Conservation (phyloP, 345 rosid genomes). For the Crucihimalaya himalaica region DNA sequence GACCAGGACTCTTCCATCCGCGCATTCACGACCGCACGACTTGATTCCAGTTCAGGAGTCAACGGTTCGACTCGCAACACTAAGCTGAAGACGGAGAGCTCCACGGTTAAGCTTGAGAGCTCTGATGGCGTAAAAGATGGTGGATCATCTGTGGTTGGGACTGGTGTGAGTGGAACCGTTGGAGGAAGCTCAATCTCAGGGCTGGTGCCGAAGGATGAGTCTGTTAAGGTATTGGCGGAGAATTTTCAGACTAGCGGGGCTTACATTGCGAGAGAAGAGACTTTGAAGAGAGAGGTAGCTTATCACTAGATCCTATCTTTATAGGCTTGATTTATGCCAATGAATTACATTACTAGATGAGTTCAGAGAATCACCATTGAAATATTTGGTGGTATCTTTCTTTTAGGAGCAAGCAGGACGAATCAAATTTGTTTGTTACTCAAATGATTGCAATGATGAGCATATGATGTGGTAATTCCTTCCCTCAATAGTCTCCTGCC, state of each 20-base stretch:
- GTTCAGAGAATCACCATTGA: background rate
- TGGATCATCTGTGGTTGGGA: constrained; percentile 44
- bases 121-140: constrained; percentile 67
- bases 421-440: constrained; percentile 77
- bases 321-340: background rate
- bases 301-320: background rate
- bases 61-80: constrained; percentile 52
- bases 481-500: constrained; percentile 32
- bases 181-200: constrained; percentile 56
- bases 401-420: constrained; percentile 89
- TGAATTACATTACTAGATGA: background rate
- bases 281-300: constrained; percentile 79
- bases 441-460: constrained; percentile 82
- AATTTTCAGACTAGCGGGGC: constrained; percentile 97
- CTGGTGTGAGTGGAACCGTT: constrained; percentile 41
- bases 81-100: constrained; percentile 68
- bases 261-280: constrained; percentile 94
- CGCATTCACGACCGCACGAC: constrained; percentile 81
- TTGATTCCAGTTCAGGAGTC: constrained; percentile 52
- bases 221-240: constrained; percentile 80
- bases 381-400: background rate
- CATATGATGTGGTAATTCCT: constrained; percentile 94
- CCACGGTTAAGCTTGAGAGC: constrained; percentile 75
- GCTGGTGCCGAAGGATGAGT: constrained; percentile 67
- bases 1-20: constrained; percentile 86